Evolutionary conservation across 345 rosid genomes (phyloP).

Genomic region (Nephelium lappaceum): DNA sequence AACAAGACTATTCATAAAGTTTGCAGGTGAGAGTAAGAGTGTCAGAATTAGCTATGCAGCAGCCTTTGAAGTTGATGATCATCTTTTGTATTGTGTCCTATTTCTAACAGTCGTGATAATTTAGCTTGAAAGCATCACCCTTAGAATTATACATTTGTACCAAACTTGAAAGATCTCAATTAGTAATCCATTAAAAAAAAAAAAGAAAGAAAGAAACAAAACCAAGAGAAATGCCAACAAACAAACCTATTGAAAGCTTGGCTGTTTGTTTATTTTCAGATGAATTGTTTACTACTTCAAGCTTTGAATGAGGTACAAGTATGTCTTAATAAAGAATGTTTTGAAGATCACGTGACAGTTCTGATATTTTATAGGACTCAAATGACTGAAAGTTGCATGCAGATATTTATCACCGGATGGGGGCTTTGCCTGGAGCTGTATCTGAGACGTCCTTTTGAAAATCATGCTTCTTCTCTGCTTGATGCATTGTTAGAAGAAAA

Average conservation of each 20-base stretch:
- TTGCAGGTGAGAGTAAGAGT: not conserved
- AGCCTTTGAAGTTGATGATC: too few species aligned
- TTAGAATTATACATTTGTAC: not conserved
- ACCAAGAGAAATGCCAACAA: not conserved
- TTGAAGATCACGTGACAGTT: not conserved
- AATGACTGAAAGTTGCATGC: constrained; percentile 24
- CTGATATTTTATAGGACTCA: constrained; percentile 1
- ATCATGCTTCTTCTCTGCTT: constrained; percentile 59
- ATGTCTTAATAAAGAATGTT: not conserved
- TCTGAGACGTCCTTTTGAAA: constrained; percentile 83
- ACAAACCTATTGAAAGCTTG: not conserved
- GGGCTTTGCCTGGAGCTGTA: constrained; percentile 96
- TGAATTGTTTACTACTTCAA: not conserved
- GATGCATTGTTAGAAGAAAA: constrained; percentile 80
- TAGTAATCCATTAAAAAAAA: not conserved
- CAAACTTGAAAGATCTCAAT: not conserved
- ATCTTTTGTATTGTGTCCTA: too few species aligned
- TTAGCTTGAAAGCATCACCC: constrained; percentile 13
- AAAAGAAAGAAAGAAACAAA: not conserved
- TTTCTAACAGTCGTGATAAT: not conserved
- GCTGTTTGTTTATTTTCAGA: not conserved
- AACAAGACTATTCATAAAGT: not conserved
- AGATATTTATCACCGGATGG: constrained; percentile 97
- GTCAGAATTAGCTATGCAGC: too few species aligned
- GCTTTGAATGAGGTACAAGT: not conserved